Percentiles rank a stretch among this genome's conserved stretches.
These are phyloP conservation scores for Globisporangium paddicum DNA, from an alignment of 352 stramenopile species.

Conservation along the genomic window DNA sequence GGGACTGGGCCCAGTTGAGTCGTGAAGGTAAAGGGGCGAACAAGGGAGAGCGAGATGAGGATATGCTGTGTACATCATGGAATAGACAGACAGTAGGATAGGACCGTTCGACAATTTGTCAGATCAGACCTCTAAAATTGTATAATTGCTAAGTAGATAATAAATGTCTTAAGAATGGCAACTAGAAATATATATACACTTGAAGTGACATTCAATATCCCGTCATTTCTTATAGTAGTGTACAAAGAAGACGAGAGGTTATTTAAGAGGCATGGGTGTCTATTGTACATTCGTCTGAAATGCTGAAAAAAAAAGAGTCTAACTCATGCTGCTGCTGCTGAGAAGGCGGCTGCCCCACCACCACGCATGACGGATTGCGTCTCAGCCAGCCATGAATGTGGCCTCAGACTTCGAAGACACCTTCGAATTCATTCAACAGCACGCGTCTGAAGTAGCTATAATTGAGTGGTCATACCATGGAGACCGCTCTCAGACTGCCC, in stretches of 20 bases:
- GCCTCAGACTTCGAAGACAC: neutral
- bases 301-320: no score
- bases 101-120: neutral
- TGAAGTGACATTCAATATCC: no score
- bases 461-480: conserved; percentile 1
- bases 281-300: neutral
- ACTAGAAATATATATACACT: no score
- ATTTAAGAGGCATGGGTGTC: neutral
- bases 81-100: neutral
- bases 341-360: neutral
- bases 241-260: no score
- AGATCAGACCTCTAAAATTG: neutral
- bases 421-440: neutral
- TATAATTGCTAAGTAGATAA: no score
- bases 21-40: neutral
- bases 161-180: no score
- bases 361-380: neutral
- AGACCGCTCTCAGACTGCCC: neutral
- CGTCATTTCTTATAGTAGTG: neutral
- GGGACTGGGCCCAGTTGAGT: neutral
- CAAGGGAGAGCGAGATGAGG: neutral
- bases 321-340: no score
- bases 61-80: neutral
- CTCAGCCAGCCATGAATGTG: neutral
- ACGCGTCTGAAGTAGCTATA: conserved; percentile 1